Conservation (phyloP, 805 yeast genomes). For the Candida gorgasii region DNA sequence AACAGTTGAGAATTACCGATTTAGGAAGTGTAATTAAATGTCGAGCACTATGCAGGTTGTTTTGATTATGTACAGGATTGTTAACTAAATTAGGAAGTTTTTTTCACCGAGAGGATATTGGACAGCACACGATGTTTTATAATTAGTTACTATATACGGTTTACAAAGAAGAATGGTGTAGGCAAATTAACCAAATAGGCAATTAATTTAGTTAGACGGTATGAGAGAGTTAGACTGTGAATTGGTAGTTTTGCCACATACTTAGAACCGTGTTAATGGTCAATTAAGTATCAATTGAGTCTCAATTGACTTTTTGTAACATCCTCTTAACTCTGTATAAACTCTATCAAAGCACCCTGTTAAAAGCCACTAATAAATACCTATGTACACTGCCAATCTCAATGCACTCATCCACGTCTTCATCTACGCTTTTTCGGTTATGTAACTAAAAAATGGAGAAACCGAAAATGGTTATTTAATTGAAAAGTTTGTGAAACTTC, state of each 20-base stretch:
- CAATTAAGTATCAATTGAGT: too few species aligned
- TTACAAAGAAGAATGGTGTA: neutral
- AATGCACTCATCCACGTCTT: too few species aligned
- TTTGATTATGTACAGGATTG: neutral
- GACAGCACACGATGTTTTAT: neutral
- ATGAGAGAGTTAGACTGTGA: too few species aligned
- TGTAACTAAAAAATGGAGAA: slow-evolving; percentile 4
- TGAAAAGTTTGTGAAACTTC: slow-evolving; percentile 10
- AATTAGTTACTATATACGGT: neutral
- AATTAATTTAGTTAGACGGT: neutral
- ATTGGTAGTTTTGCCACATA: too few species aligned
- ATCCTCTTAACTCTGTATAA: too few species aligned
- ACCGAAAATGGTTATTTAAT: slow-evolving; percentile 8
- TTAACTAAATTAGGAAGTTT: slow-evolving; percentile 1
- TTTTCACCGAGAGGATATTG: neutral
- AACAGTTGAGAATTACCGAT: slow-evolving; percentile 1
- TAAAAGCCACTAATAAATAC: too few species aligned
- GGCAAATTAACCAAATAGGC: neutral
- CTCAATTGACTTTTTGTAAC: too few species aligned
- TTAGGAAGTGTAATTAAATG: slow-evolving; percentile 5
- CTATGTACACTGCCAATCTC: too few species aligned
- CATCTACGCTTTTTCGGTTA: too few species aligned
- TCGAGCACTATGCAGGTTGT: neutral
- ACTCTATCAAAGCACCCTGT: too few species aligned
- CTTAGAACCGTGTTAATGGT: too few species aligned